Conservation (phyloP, 495 filamentous ascomycete genomes). For the Aspergillus avenaceus region DNA sequence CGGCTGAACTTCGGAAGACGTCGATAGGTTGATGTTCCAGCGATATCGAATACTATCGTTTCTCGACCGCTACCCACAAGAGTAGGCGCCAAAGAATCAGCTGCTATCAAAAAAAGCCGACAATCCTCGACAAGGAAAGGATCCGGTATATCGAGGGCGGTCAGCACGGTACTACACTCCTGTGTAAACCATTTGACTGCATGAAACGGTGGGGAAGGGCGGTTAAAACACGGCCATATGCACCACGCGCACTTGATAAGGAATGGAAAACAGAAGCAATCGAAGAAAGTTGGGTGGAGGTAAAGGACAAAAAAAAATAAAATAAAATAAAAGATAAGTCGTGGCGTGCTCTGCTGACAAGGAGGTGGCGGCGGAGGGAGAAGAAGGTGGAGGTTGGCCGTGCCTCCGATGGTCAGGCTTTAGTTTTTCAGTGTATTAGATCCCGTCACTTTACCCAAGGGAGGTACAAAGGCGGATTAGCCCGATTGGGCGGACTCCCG, state of each 20-base stretch:
- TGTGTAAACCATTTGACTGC: conserved; percentile 26
- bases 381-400: conserved; percentile 21
- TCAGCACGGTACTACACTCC: conserved; percentile 20
- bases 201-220: conserved; percentile 6
- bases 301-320: not conserved
- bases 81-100: not conserved
- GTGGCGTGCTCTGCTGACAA: conserved; percentile 38
- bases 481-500: conserved; percentile 4
- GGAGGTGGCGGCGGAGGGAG: conserved; percentile 36
- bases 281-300: conserved; percentile 4
- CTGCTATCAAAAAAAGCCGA: conserved; percentile 1
- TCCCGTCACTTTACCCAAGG: conserved; percentile 1
- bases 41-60: conserved; percentile 19
- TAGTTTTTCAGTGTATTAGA: conserved; percentile 2
- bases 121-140: conserved; percentile 8
- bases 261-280: conserved; percentile 2
- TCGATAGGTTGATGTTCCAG: conserved; percentile 11
- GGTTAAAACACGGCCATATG: conserved; percentile 17
- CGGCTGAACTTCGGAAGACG: conserved; percentile 11
- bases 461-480: not conserved
- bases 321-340: conserved; percentile 9
- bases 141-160: conserved; percentile 17
- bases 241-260: not conserved
- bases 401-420: conserved; percentile 10
- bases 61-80: not conserved